Conservation (phyloP, 495 filamentous ascomycete species). For the Xylaria scruposa region DNA sequence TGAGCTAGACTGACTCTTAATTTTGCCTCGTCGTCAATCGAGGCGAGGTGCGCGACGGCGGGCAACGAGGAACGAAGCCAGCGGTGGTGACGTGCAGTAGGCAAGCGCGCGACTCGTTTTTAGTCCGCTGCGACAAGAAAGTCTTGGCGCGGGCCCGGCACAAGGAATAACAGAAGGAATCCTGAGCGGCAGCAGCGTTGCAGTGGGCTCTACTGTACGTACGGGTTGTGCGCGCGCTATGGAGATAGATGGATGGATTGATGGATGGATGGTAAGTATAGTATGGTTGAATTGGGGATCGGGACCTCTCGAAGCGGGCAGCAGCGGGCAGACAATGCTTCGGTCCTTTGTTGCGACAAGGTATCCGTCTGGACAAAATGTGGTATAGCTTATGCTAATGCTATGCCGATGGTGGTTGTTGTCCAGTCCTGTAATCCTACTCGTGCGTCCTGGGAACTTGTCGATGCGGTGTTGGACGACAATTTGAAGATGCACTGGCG, state of each 20-base stretch:
- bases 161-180: not conserved
- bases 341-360: not conserved
- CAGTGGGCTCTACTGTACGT: constrained; percentile 7
- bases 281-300: not conserved
- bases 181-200: constrained; percentile 14
- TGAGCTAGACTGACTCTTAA: constrained; percentile 31
- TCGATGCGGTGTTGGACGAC: not conserved
- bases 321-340: not conserved
- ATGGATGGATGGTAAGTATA: too few relatives aligned
- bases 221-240: not conserved
- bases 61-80: constrained; percentile 19
- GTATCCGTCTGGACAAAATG: not conserved
- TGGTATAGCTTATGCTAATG: not conserved
- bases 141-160: constrained; percentile 25
- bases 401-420: constrained; percentile 3
- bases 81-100: constrained; percentile 31
- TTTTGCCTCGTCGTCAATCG: constrained; percentile 21
- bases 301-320: not conserved
- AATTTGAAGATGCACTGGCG: constrained; percentile 23
- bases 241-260: too few relatives aligned
- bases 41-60: constrained; percentile 20
- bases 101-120: constrained; percentile 29
- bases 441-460: not conserved
- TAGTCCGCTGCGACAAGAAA: constrained; percentile 12
- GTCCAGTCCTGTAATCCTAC: constrained; percentile 15